These are phyloP conservation scores for Phytophthora constricta DNA, from an alignment of 352 stramenopile species.

Conservation along the genomic window DNA sequence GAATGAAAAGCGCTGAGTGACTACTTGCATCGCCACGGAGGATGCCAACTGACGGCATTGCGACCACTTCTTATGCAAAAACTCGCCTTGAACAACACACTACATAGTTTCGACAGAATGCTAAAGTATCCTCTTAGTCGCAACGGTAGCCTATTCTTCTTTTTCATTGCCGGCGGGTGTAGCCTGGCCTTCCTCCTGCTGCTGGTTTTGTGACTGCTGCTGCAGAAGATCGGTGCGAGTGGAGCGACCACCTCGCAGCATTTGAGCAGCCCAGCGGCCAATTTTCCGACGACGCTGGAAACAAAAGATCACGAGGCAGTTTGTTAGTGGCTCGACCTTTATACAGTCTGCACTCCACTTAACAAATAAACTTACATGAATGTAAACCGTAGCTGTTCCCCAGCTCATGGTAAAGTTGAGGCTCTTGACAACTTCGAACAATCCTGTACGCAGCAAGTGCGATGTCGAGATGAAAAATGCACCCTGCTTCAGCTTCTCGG, in stretches of 20 bases:
- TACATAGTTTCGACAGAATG: no score
- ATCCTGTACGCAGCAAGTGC: slow-evolving; percentile 72
- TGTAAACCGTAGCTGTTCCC: slow-evolving; percentile 80
- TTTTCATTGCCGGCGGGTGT: slow-evolving; percentile 1
- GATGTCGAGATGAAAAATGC: slow-evolving; percentile 87
- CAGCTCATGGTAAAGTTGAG: slow-evolving; percentile 84
- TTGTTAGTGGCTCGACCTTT: no score
- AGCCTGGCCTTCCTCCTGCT: slow-evolving; percentile 28
- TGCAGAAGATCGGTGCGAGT: slow-evolving; percentile 77
- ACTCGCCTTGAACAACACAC: no score
- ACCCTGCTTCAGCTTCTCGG: slow-evolving; percentile 86
- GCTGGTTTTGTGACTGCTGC: slow-evolving; percentile 42
- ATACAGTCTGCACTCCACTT: no score
- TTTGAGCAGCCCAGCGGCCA: slow-evolving; percentile 84
- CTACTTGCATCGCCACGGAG: no score
- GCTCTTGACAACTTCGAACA: slow-evolving; percentile 87
- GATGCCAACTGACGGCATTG: no score
- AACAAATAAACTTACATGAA: slow-evolving; percentile 71
- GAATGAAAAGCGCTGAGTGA: no score
- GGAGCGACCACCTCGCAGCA: slow-evolving; percentile 79
- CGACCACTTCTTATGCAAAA: no score
- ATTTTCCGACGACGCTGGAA: slow-evolving; percentile 78
- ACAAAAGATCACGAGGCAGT: no score
- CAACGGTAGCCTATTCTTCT: no score
- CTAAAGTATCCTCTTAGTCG: no score